Evolutionary conservation across 768 basidiomycete species (phyloP).

Genomic region (Suillus spraguei): DNA sequence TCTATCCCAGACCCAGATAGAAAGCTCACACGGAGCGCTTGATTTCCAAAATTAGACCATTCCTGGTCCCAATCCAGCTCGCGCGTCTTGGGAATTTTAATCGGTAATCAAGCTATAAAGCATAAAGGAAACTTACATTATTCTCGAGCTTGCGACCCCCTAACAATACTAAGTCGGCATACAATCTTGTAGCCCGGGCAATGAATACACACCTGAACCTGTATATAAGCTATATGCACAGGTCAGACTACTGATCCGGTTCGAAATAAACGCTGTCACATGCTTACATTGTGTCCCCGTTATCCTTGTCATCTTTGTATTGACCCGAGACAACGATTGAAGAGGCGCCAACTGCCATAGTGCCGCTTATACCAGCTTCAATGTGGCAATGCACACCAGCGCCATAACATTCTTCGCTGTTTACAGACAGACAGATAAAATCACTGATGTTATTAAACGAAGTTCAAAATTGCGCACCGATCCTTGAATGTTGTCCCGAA

Average conservation of each 20-base stretch:
- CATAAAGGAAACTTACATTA: constrained; percentile 4
- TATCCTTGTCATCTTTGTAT: constrained; percentile 28
- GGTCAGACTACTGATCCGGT: background rate
- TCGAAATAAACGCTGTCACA: no score
- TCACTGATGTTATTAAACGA: constrained; percentile 5
- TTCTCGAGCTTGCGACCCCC: constrained; percentile 21
- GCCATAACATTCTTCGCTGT: constrained; percentile 13
- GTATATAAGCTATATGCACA: constrained; percentile 28
- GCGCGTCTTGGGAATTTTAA: constrained; percentile 16
- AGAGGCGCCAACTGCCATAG: constrained; percentile 4
- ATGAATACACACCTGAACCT: constrained; percentile 17
- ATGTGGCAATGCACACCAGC: constrained; percentile 20
- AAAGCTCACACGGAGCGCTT: constrained; percentile 21
- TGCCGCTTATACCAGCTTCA: constrained; percentile 27
- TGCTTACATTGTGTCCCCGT: constrained; percentile 28
- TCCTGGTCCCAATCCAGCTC: constrained; percentile 25
- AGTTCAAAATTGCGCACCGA: constrained; percentile 18
- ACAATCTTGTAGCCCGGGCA: background rate
- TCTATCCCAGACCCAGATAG: background rate
- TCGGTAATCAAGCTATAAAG: background rate
- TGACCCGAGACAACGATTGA: constrained; percentile 23
- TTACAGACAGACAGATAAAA: background rate
- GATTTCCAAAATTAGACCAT: constrained; percentile 18
- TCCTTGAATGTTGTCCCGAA: constrained; percentile 23
- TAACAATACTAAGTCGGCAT: background rate